Base-by-base conservation (phyloP, 148 eudicot genomes). In the Cornus suecica region DNA sequence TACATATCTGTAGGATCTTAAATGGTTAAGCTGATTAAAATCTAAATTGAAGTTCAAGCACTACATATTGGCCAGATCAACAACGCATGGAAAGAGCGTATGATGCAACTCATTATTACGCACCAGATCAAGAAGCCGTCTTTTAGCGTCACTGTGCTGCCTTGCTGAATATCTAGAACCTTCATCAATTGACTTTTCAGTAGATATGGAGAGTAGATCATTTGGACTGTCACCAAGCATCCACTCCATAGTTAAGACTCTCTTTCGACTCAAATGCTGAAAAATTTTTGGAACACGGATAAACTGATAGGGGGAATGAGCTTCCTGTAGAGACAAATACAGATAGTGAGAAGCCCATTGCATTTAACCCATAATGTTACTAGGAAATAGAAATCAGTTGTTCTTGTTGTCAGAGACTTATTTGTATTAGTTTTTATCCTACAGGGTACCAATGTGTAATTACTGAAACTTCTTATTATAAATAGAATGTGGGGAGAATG, bases 231-330 rank as follows among this genome's bases (percentile, higher is more conserved):
- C 98, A 74, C 99, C 99, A 80, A 70, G 86, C 83, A 96, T 82
- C 99, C 98, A 93, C 77, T 93, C 97, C 98, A 96, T 93, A 48
- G 99, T 96, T 79, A 93, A 80, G 65, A 96, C 91, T 79, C 91
- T 84, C 80, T 79, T 96, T 73, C 84, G 83, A 68, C 85, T 91
- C 79, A 95, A 84, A 72, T 90, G 90, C 42, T 24, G 88, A 81
- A 71, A 86, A 54, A 93, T 85, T 85, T 96, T 93, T 48, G 99
- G 99, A 73, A 89, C 92, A 72, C 77, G 80, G 30, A 96, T 91
- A 76, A 88, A 96, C 27, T 90, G 65, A 76, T 80, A 93, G 34
- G 88, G 72, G 42, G 99, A 92, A 90, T 96, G 98, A 73, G 88
- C 94, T 84, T 88, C 91, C 99, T 95, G 90, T 74, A 85, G 76